Conservation (phyloP, 768 basidiomycete genomes). For the Scleroderma citrinum region DNA sequence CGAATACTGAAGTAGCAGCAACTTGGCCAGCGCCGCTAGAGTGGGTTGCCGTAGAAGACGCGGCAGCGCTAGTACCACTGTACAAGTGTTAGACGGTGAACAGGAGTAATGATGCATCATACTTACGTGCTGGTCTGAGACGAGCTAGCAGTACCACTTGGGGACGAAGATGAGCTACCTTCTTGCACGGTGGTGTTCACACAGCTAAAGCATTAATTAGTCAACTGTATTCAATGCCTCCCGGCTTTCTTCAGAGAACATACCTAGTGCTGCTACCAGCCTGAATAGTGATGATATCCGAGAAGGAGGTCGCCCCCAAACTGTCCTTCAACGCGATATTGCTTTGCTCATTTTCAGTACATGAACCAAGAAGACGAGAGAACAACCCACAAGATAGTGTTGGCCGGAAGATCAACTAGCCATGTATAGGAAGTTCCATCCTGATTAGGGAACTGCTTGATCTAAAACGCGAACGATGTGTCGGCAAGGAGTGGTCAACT, state of each 20-base stretch:
- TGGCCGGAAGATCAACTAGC: slow-evolving; percentile 42
- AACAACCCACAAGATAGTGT: slow-evolving; percentile 42
- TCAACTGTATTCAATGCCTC: background rate
- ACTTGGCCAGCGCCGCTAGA: slow-evolving; percentile 27
- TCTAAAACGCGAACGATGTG: slow-evolving; percentile 27
- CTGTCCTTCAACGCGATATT: slow-evolving; percentile 52
- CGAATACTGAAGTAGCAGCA: slow-evolving; percentile 29
- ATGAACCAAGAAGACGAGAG: background rate
- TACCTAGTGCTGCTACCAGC: slow-evolving; percentile 33
- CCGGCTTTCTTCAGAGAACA: background rate
- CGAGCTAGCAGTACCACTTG: slow-evolving; percentile 2
- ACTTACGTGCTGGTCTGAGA: slow-evolving; percentile 1
- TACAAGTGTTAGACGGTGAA: slow-evolving; percentile 1
- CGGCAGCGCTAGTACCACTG: background rate
- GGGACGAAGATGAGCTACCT: slow-evolving; percentile 2
- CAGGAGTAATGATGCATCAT: background rate
- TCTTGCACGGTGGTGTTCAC: slow-evolving; percentile 17
- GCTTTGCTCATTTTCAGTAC: slow-evolving; percentile 28
- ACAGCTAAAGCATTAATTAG: slow-evolving; percentile 16
- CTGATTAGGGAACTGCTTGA: slow-evolving; percentile 47
- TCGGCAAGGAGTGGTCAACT: slow-evolving; percentile 5
- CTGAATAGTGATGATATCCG: slow-evolving; percentile 43
- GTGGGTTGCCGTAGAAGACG: slow-evolving; percentile 9
- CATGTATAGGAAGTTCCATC: slow-evolving; percentile 44
- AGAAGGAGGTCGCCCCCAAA: slow-evolving; percentile 48